These are phyloP conservation scores for Kewa caespitosa DNA, from an alignment of 179 eudicot species.

Conservation along the genomic window DNA sequence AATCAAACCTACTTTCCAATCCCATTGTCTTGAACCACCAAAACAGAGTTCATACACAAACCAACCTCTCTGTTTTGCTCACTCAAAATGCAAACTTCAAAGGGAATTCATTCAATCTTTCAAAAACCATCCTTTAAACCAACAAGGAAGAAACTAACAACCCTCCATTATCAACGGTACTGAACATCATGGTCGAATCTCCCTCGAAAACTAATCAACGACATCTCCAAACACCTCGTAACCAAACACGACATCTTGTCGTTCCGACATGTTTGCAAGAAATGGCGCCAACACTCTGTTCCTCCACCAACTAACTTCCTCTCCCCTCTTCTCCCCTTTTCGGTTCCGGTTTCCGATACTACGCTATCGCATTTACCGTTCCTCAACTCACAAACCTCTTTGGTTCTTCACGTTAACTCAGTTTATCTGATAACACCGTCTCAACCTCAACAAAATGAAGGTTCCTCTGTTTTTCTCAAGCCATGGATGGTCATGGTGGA, in stretches of 20 bases:
- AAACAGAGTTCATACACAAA: too few species aligned
- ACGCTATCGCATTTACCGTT: background rate
- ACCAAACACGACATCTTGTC: background rate
- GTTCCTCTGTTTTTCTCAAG: background rate
- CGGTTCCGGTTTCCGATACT: background rate
- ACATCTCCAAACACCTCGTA: background rate
- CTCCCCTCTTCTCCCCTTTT: background rate
- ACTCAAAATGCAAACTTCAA: too few species aligned
- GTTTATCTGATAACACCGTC: background rate
- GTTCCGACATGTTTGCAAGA: background rate
- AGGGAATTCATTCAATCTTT: too few species aligned
- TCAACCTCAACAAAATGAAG: background rate
- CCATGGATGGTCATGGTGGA: conserved; percentile 32
- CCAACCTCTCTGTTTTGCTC: too few species aligned
- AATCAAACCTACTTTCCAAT: too few species aligned
- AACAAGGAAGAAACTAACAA: too few species aligned
- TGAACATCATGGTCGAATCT: background rate
- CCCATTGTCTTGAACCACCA: too few species aligned
- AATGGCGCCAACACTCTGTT: background rate
- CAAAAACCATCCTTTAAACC: too few species aligned
- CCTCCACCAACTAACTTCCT: background rate
- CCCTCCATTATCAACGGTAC: too few species aligned
- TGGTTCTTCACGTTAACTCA: background rate
- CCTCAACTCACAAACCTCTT: background rate
- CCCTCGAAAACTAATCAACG: background rate